These are phyloP conservation scores for Elsinoe fawcettii DNA, from an alignment of 2,329 filamentous ascomycete genomes.

Conservation along the genomic window DNA sequence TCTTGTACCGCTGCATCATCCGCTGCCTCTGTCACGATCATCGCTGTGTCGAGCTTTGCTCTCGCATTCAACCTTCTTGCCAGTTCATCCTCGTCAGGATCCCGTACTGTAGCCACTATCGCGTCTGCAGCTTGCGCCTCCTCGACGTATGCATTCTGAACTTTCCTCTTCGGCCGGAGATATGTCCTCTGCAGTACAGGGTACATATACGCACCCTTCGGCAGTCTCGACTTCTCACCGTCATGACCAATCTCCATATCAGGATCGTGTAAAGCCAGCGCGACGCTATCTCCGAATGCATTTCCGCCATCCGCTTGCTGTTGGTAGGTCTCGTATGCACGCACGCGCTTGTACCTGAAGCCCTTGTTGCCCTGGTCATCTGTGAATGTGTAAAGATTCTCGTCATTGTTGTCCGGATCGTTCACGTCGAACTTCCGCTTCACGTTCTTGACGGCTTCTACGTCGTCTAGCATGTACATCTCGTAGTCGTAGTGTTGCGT, in stretches of 20 bases:
- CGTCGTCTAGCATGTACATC: conserved; percentile 48
- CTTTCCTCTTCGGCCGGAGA: conserved; percentile 43
- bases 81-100: conserved; percentile 43
- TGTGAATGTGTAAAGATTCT: conserved; percentile 42
- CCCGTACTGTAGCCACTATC: conserved; percentile 45
- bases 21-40: background rate
- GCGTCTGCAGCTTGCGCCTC: conserved; percentile 43
- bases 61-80: conserved; percentile 36
- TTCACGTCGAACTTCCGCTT: conserved; percentile 49
- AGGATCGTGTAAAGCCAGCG: conserved; percentile 51
- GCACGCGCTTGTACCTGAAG: conserved; percentile 50
- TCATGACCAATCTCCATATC: conserved; percentile 28
- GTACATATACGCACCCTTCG: conserved; percentile 55
- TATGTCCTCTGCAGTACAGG: conserved; percentile 51
- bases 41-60: conserved; percentile 15
- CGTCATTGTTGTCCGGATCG: conserved; percentile 47
- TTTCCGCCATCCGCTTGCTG: conserved; percentile 46
- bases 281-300: conserved; percentile 48
- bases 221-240: conserved; percentile 32
- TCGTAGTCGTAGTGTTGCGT: conserved; percentile 53
- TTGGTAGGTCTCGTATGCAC: conserved; percentile 53
- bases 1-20: background rate
- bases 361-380: conserved; percentile 29
- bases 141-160: conserved; percentile 28
- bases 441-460: conserved; percentile 42